Base-by-base conservation (phyloP, 2,329 filamentous ascomycete genomes). In the Aspergillus tubingensis region DNA sequence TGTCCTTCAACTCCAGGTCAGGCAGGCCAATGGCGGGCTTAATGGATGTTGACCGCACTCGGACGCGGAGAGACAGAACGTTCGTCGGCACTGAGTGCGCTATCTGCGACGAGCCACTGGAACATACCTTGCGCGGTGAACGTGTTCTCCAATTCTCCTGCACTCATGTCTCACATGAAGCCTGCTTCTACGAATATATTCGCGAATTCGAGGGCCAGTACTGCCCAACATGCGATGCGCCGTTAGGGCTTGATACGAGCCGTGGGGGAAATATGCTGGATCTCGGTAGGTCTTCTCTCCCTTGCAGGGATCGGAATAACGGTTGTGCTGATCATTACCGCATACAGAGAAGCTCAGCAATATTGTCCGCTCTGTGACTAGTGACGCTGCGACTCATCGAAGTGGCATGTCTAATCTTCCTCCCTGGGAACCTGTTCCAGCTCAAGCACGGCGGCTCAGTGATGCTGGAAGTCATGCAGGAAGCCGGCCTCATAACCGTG, bases 121-220 rank as follows among this genome's bases (percentile, higher is more conserved):
- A 98, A 77, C 94, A 98, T 76, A 99, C 92, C 3, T 83, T 99
- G 50, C 90, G 91, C 54, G 95, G 95, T 61, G 95, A 99, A 80
- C 88, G 92, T 67, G 92, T 99, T 63, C 82, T 99, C 57, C 95
- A 98, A 75, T 95, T 99, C 71, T 96, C 93, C 5, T 99, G 95
- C 78, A 86, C 89, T n/a, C 95, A 99, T 77, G 94, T 99, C 62
- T 92, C 94, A 10, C 95, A 99, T 75, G 95, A 98, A 77, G 95
- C 94, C 38, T 99, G 95, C 79, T 98, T 99, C 75, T 98, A 98
- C 79, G 95, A 99, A 77, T 97, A 96, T 74, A 96, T 99, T 70
- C 91, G 91, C 71, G 94, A 97, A 72, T 91, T 94, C 61, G 93
- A 98, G 68, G 91, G 91, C 56, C 92, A 98, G 71, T 93, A 92